Percentiles rank a stretch among this genome's conserved stretches.
phyloP scores from a whole-genome alignment of 306 rosid genomes.

The Hippophae rhamnoides region DNA sequence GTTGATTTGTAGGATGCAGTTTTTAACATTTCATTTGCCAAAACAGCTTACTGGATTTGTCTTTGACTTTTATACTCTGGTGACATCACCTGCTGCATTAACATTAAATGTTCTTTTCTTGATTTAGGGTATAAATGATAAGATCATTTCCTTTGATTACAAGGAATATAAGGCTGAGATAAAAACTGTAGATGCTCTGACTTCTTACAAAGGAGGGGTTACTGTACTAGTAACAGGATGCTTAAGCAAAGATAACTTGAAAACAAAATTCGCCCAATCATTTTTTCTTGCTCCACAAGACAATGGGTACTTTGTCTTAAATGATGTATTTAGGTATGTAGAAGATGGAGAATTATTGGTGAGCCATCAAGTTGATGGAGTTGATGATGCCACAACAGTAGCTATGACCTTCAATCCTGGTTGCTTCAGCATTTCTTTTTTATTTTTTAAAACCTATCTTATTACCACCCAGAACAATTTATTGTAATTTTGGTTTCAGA shows the following conservation, averaged over 20 bases:
- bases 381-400: constrained; percentile 26
- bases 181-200: constrained; percentile 70
- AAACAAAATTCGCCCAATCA: constrained; percentile 56
- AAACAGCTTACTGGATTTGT: too few relatives aligned
- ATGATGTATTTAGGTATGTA: constrained; percentile 65
- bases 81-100: constrained; percentile 11
- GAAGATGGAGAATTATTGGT: constrained; percentile 41
- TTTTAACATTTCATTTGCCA: too few relatives aligned
- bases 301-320: constrained; percentile 62
- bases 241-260: constrained; percentile 60
- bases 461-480: constrained; percentile 10
- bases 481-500: constrained; percentile 26
- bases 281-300: constrained; percentile 86
- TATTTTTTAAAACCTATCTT: constrained; percentile 1
- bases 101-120: constrained; percentile 7
- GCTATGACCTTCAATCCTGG: constrained; percentile 37
- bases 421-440: constrained; percentile 9
- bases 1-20: too few relatives aligned
- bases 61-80: too few relatives aligned
- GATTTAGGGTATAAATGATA: constrained; percentile 59
- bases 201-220: constrained; percentile 50
- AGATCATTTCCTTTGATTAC: constrained; percentile 55
- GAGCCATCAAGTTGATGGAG: constrained; percentile 28
- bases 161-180: constrained; percentile 57
- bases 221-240: constrained; percentile 77